Evolutionary conservation across 257 asterid genomes (phyloP).

Genomic region (Craterostigma plantagineum): DNA sequence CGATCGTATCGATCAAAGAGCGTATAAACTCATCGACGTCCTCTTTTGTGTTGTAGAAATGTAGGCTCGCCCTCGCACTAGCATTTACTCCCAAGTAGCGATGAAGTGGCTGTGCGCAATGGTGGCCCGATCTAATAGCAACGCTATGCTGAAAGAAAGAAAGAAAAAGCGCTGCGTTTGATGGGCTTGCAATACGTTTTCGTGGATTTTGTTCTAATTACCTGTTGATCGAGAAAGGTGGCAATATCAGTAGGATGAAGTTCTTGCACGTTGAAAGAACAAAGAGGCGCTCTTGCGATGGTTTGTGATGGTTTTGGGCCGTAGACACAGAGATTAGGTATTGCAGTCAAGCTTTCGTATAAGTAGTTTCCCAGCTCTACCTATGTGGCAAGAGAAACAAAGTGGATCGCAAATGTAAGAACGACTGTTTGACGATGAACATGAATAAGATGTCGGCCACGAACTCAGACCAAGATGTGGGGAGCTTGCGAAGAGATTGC

Average conservation of each 20-base stretch:
- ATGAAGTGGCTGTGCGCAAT: slow-evolving; percentile 91
- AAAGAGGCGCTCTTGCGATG: slow-evolving; percentile 57
- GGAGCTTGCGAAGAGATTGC: too few relatives aligned
- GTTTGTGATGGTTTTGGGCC: slow-evolving; percentile 71
- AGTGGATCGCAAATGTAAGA: too few relatives aligned
- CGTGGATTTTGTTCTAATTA: slow-evolving; percentile 8
- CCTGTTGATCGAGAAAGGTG: slow-evolving; percentile 81
- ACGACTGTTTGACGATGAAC: too few relatives aligned
- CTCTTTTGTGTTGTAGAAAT: slow-evolving; percentile 86
- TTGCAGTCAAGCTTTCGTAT: slow-evolving; percentile 28
- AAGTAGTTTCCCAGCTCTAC: slow-evolving; percentile 52
- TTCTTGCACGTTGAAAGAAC: slow-evolving; percentile 75
- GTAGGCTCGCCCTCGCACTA: slow-evolving; percentile 80
- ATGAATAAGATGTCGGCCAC: too few relatives aligned
- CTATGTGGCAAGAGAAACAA: too few relatives aligned
- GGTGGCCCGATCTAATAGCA: slow-evolving; percentile 89
- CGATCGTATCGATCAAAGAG: slow-evolving; percentile 56
- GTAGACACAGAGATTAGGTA: slow-evolving; percentile 49
- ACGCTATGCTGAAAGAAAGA: slow-evolving; percentile 46
- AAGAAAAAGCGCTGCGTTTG: too few relatives aligned
- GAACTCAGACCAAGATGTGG: too few relatives aligned
- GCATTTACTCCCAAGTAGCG: slow-evolving; percentile 60
- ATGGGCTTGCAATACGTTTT: too few relatives aligned
- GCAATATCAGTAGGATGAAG: slow-evolving; percentile 79
- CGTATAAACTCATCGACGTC: slow-evolving; percentile 54